Evolutionary conservation across 108 stramenopile genomes (phyloP).

Genomic region (Aurantiochytrium sp.): DNA sequence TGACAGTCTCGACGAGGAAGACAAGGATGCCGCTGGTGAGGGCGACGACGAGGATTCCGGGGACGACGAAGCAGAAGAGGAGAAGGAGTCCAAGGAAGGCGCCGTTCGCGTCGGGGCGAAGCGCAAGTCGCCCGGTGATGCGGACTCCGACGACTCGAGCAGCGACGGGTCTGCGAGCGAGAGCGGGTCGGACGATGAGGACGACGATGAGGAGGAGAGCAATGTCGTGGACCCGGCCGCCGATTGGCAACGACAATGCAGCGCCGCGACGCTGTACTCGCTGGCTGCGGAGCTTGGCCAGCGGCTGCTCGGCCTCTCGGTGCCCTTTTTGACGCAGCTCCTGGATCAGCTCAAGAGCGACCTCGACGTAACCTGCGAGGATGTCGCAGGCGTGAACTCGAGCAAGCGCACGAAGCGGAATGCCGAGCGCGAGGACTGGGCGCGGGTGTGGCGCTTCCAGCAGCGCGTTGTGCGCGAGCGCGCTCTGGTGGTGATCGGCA

Average conservation of each 20-base stretch:
- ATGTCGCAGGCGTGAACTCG: background rate
- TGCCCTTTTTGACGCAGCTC: background rate
- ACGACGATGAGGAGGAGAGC: background rate
- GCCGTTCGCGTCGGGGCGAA: background rate
- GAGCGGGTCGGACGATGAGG: background rate
- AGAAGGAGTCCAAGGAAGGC: background rate
- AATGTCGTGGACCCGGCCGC: background rate
- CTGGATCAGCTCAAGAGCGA: background rate
- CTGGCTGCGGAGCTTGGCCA: background rate
- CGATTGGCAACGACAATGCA: slow-evolving; percentile 14
- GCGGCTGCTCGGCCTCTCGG: background rate
- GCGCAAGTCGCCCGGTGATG: background rate
- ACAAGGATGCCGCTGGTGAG: background rate
- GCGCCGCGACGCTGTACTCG: background rate
- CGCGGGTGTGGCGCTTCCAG: background rate
- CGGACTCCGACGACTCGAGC: background rate
- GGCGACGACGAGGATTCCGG: background rate
- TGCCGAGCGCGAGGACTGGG: background rate
- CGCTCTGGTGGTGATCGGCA: background rate
- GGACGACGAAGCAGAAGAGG: background rate
- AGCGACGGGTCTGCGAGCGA: background rate
- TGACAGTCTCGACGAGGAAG: background rate
- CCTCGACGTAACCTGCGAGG: background rate
- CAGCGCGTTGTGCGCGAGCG: slow-evolving; percentile 20
- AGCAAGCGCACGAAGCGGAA: slow-evolving; percentile 12